Evolutionary conservation across 1,284 basidiomycete species (phyloP).

Genomic region (Sporisorium graminicola): DNA sequence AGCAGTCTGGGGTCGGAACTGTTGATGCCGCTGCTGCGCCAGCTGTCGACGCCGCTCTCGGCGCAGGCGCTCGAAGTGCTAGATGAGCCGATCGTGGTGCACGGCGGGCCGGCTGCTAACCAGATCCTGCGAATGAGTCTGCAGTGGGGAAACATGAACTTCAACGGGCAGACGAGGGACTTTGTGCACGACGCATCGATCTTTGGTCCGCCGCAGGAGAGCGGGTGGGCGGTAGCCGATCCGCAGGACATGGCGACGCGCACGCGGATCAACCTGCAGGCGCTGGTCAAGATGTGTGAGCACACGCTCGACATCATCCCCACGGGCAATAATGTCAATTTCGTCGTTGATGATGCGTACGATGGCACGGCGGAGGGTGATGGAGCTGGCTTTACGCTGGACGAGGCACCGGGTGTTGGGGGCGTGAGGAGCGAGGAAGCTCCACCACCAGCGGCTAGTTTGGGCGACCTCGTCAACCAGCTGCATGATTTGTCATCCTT

Average conservation of each 20-base stretch:
- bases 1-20: conserved; percentile 84
- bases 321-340: conserved; percentile 59
- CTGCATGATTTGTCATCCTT: conserved; percentile 66
- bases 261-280: conserved; percentile 61
- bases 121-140: conserved; percentile 86
- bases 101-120: conserved; percentile 80
- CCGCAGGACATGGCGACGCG: conserved; percentile 61
- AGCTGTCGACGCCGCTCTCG: conserved; percentile 86
- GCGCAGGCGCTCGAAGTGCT: conserved; percentile 88
- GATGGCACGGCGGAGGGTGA: conserved; percentile 36
- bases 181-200: conserved; percentile 55
- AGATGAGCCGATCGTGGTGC: conserved; percentile 84
- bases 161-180: conserved; percentile 36
- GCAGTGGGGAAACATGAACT: conserved; percentile 54
- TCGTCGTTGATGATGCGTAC: conserved; percentile 58
- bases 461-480: conserved; percentile 65
- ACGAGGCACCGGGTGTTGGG: conserved; percentile 40
- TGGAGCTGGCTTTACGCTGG: conserved; percentile 28
- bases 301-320: conserved; percentile 55
- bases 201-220: conserved; percentile 61
- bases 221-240: conserved; percentile 64
- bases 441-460: conserved; percentile 25
- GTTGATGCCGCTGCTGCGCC: conserved; percentile 87
- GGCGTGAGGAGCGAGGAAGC: conserved; percentile 17
- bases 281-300: conserved; percentile 64